Evolutionary conservation across 1,139 yeast genomes (phyloP).

Genomic region (Blastobotrys petasosporus): DNA sequence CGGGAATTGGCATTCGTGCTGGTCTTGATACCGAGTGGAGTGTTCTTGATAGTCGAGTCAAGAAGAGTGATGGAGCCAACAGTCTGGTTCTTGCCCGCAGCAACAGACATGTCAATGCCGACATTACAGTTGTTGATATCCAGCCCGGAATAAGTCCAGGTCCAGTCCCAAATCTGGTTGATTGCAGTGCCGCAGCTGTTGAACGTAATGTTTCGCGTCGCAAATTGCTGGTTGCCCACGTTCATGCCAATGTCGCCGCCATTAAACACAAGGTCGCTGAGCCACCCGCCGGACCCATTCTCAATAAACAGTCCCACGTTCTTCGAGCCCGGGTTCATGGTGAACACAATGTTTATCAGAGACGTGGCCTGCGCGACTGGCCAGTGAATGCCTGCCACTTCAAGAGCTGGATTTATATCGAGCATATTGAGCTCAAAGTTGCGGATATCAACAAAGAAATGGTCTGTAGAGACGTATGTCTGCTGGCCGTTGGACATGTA

Average conservation of each 20-base stretch:
- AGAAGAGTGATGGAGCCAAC: background rate
- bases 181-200: constrained; percentile 12
- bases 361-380: constrained; percentile 15
- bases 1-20: background rate
- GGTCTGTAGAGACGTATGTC: constrained; percentile 7
- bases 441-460: constrained; percentile 13
- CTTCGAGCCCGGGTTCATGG: constrained; percentile 8
- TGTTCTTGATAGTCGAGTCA: background rate
- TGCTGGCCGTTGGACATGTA: background rate
- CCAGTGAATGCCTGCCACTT: constrained; percentile 12
- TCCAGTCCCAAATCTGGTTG: constrained; percentile 11
- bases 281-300: constrained; percentile 14
- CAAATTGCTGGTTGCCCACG: constrained; percentile 16
- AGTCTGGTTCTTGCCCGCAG: background rate
- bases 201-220: constrained; percentile 12
- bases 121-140: constrained; percentile 10
- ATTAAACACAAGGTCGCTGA: constrained; percentile 13
- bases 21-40: background rate
- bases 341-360: constrained; percentile 12
- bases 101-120: constrained; percentile 8
- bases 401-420: constrained; percentile 4
- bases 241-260: constrained; percentile 13
- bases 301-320: constrained; percentile 14
- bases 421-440: constrained; percentile 11
- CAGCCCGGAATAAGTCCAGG: constrained; percentile 11